phyloP scores from a whole-genome alignment of 139 green algal species.

The Chlorella sp. region DNA sequence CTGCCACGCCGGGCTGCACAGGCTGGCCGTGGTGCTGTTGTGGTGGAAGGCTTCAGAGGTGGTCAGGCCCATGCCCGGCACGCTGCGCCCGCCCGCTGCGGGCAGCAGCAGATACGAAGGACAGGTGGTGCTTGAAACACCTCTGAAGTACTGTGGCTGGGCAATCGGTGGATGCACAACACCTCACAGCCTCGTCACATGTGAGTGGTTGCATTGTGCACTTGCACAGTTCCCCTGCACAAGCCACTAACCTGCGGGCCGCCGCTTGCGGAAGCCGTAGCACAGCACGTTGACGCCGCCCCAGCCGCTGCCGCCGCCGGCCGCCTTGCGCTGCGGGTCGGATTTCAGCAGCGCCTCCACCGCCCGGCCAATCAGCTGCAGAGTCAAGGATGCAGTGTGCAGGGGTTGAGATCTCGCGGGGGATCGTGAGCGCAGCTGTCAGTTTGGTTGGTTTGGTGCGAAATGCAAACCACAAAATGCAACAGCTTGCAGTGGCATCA shows the following conservation, averaged over 20 bases:
- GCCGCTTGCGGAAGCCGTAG: slow-evolving; percentile 55
- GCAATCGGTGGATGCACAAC: too few relatives aligned
- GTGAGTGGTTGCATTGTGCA: too few relatives aligned
- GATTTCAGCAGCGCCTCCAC: slow-evolving; percentile 62
- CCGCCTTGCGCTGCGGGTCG: not conserved
- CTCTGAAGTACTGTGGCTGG: too few relatives aligned
- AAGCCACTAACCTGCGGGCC: not conserved
- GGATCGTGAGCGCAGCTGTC: not conserved
- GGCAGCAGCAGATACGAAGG: too few relatives aligned
- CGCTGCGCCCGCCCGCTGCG: not conserved
- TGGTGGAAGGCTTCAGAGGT: slow-evolving; percentile 50
- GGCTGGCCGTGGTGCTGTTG: slow-evolving; percentile 46
- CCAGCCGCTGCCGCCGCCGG: not conserved
- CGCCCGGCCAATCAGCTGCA: slow-evolving; percentile 65
- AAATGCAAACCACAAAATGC: not conserved
- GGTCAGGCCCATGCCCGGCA: slow-evolving; percentile 43
- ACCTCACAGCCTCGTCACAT: too few relatives aligned
- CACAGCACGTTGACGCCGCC: slow-evolving; percentile 62
- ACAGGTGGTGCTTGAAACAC: too few relatives aligned
- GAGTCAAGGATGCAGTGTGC: too few relatives aligned
- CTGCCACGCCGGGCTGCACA: slow-evolving; percentile 38
- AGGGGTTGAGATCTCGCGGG: too few relatives aligned
- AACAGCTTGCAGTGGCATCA: too few relatives aligned
- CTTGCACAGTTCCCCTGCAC: too few relatives aligned
- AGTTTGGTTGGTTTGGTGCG: not conserved